Base-by-base conservation (phyloP, 208 protist species). In the Crithidia mellificae region DNA sequence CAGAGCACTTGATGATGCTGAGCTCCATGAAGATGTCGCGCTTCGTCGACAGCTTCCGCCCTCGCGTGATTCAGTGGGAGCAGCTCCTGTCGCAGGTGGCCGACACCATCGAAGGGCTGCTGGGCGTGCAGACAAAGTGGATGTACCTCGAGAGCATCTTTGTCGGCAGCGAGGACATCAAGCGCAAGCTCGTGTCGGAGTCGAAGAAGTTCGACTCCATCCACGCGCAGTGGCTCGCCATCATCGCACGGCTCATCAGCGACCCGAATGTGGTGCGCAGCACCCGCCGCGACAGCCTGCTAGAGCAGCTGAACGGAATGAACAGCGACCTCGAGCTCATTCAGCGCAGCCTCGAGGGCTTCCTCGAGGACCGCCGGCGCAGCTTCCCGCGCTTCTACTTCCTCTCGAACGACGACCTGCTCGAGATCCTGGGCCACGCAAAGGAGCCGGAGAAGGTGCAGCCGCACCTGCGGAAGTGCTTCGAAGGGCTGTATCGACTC, bases 381-480 rank as follows among this genome's bases (percentile, higher is more conserved):
- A 72, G 90, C 47, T 99, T 99, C 82, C 97, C 98, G 32, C 89
- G 98, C 30, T 99, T 99, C 77, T 99, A 99, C 82, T 99, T 99
- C 55, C 68, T 99, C 19, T 99, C 97, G 6, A 98, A 99, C 72
- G 94, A 98, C 75, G 98, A 99, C 75, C 66, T 99, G 66, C 87
- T 99, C 20, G 97, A 99, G 85, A 99, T 99, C 56, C 83, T 99
- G 7, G 98, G 97, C 8, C 94, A 99, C 86, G 88, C 91, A 44
- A 96, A 97, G 56, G 97, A 99, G 55, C 98, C 98, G 2, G 70
- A 86, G 59, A 97, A 98, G 76, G 96, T 99, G 55, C 95, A 98
- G 90, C 88, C 89, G 36, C 97, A 99, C 77, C 74, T 99, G 46
- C 93, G 96, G 55, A 99, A 99, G 84, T 98, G 95, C 85, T 99